Evolutionary conservation across 148 eudicot species (phyloP).

Genomic region (Cornus florida): DNA sequence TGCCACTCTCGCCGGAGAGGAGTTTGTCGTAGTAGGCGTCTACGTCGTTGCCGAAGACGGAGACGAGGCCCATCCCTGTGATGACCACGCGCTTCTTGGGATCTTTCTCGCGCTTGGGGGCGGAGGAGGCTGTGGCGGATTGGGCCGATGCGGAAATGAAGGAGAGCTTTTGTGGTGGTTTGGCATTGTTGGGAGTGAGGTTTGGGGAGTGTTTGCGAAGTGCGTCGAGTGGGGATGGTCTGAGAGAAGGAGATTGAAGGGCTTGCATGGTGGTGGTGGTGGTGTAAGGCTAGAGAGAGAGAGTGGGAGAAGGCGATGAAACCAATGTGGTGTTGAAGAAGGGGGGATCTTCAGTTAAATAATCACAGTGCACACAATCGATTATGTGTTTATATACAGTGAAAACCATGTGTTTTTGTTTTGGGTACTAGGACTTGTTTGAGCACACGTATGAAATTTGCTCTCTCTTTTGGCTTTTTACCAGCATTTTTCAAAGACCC

Average conservation of each 20-base stretch:
- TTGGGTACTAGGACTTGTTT: no score
- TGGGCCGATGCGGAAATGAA: conserved; percentile 34
- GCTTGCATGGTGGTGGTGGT: conserved; percentile 47
- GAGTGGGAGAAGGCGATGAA: conserved; percentile 6
- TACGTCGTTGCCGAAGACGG: conserved; percentile 86
- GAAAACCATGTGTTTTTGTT: neutral
- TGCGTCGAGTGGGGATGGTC: conserved; percentile 50
- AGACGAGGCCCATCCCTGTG: conserved; percentile 90
- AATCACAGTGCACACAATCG: neutral
- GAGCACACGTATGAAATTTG: no score
- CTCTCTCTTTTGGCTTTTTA: no score
- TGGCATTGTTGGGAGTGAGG: conserved; percentile 15
- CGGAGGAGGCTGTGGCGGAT: conserved; percentile 26
- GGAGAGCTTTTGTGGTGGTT: conserved; percentile 17
- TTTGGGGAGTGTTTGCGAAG: conserved; percentile 30
- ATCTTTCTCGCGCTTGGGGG: conserved; percentile 80
- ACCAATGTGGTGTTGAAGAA: neutral
- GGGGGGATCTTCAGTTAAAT: neutral
- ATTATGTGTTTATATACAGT: no score
- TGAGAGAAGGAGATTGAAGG: conserved; percentile 45
- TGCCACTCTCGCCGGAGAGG: conserved; percentile 81
- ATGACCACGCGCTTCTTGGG: conserved; percentile 93
- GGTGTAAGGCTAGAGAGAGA: neutral
- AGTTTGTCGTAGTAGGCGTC: conserved; percentile 73
- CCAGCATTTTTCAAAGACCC: no score